These are phyloP conservation scores for Penicillium herquei DNA, from an alignment of 495 filamentous ascomycete genomes.

Conservation along the genomic window DNA sequence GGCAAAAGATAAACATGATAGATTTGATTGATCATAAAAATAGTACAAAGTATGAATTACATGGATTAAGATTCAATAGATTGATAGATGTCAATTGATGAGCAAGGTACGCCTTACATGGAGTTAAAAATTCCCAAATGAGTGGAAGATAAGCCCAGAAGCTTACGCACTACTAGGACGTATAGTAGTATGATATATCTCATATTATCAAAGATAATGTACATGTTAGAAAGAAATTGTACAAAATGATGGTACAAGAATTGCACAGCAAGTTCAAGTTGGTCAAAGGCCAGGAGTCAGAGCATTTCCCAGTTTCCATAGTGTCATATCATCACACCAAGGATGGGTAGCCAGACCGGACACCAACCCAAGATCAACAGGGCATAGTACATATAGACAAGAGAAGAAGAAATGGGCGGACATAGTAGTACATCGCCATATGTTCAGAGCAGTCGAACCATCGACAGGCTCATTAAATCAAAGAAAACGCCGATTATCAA, in stretches of 20 bases:
- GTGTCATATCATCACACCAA: not conserved
- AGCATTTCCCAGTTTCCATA: not conserved
- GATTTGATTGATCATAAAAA: not conserved
- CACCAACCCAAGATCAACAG: not conserved
- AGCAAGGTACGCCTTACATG: too few species aligned
- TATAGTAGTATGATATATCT: too few species aligned
- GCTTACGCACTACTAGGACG: too few species aligned
- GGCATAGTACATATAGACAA: not conserved
- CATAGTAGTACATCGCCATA: not conserved
- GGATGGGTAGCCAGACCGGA: not conserved
- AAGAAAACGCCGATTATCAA: slow-evolving; percentile 6
- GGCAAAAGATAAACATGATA: slow-evolving; percentile 1
- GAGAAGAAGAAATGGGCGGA: not conserved
- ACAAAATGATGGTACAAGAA: slow-evolving; percentile 19
- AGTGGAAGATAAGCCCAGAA: too few species aligned
- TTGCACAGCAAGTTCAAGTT: slow-evolving; percentile 7
- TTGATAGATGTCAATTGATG: not conserved
- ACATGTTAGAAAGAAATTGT: slow-evolving; percentile 4
- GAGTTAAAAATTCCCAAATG: too few species aligned
- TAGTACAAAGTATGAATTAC: too few species aligned
- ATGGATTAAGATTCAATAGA: not conserved
- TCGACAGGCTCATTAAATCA: slow-evolving; percentile 11
- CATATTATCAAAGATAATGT: slow-evolving; percentile 5
- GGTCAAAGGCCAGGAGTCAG: not conserved
- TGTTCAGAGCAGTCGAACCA: slow-evolving; percentile 2